Conservation (phyloP, 2,329 filamentous ascomycete genomes). For the Biscogniauxia marginata region DNA sequence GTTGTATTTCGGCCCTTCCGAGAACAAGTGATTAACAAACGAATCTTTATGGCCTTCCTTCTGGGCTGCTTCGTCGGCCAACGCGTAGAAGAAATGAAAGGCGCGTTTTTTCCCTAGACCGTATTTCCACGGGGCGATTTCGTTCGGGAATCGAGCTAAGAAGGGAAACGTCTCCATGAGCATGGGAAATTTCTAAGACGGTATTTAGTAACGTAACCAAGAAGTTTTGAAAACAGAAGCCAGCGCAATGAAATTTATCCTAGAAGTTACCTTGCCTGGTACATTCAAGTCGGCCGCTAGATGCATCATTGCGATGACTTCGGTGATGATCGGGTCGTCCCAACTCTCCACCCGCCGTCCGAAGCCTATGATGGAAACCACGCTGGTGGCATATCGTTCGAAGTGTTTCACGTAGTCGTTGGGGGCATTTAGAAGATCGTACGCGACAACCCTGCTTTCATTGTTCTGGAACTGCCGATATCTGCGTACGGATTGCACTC, state of each 20-base stretch:
- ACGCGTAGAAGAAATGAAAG: slow-evolving; percentile 50
- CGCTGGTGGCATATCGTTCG: slow-evolving; percentile 52
- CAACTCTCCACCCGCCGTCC: slow-evolving; percentile 49
- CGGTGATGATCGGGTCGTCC: slow-evolving; percentile 57
- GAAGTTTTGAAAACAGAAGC: neutral
- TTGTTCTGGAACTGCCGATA: slow-evolving; percentile 56
- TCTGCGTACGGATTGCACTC: slow-evolving; percentile 53
- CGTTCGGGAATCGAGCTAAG: slow-evolving; percentile 47
- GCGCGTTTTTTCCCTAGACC: slow-evolving; percentile 47
- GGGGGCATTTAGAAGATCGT: slow-evolving; percentile 44
- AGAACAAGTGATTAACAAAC: slow-evolving; percentile 47
- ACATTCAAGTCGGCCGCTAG: slow-evolving; percentile 56
- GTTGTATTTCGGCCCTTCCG: slow-evolving; percentile 45
- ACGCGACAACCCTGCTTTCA: slow-evolving; percentile 55
- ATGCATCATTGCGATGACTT: slow-evolving; percentile 59
- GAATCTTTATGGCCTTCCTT: slow-evolving; percentile 36
- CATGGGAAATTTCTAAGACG: slow-evolving; percentile 48
- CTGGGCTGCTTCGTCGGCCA: slow-evolving; percentile 48
- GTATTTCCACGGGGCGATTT: slow-evolving; percentile 50
- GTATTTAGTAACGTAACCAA: neutral
- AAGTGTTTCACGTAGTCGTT: slow-evolving; percentile 51
- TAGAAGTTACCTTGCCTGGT: slow-evolving; percentile 42
- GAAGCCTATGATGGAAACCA: slow-evolving; percentile 56
- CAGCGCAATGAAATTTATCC: neutral
- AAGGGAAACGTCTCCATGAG: slow-evolving; percentile 55